phyloP scores from a whole-genome alignment of 208 protist species.

The Acanthamoeba sp. region DNA sequence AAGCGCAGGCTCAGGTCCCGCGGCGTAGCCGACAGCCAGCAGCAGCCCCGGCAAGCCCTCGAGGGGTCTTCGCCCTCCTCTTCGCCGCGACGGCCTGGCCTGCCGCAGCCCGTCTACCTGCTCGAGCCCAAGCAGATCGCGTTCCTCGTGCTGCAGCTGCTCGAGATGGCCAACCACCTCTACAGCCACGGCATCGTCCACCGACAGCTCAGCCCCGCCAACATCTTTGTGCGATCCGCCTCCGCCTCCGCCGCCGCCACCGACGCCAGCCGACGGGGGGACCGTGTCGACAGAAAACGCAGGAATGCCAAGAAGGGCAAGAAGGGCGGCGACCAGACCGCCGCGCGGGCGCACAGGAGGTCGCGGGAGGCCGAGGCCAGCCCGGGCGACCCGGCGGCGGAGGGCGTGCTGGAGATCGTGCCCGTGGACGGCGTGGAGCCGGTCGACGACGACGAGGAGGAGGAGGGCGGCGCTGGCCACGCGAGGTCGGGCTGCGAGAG shows the following conservation, averaged over 20 bases:
- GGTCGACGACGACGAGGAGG: neutral
- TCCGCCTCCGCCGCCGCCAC: no score
- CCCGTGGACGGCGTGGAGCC: neutral
- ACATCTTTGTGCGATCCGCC: neutral
- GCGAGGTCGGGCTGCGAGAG: neutral
- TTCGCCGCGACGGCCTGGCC: neutral
- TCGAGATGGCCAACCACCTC: slow-evolving; percentile 9
- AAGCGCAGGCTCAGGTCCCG: neutral
- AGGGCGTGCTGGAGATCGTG: neutral
- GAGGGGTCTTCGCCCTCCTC: neutral
- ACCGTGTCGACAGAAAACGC: neutral
- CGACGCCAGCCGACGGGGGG: neutral
- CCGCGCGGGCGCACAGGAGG: neutral
- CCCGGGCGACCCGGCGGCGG: no score
- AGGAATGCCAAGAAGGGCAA: neutral
- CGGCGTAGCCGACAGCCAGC: neutral
- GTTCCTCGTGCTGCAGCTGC: slow-evolving; percentile 28
- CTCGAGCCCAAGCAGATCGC: neutral
- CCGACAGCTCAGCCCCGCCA: neutral
- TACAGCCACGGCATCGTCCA: neutral
- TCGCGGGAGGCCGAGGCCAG: neutral
- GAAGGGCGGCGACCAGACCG: neutral
- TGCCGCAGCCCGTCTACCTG: neutral
- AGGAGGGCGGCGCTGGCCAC: neutral
- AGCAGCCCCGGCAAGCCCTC: neutral